These are phyloP conservation scores for Colletotrichum cuscutae DNA, from an alignment of 2,329 filamentous ascomycete genomes.

Conservation along the genomic window DNA sequence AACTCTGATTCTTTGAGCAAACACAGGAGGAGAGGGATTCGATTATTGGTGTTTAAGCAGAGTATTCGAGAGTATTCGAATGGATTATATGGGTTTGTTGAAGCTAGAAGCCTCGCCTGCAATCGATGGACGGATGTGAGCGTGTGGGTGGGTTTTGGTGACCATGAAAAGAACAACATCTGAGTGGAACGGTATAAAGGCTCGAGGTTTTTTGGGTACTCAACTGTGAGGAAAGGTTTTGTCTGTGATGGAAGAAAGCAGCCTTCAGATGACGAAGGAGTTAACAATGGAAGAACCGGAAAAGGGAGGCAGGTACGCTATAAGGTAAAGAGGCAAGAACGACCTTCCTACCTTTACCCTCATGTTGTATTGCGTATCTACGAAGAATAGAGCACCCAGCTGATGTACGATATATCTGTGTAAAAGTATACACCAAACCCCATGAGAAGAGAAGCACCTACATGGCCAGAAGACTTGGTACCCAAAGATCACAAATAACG, in stretches of 20 bases:
- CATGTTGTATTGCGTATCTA: background rate
- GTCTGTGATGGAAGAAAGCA: background rate
- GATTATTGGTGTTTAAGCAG: background rate
- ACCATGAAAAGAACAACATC: background rate
- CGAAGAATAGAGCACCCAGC: background rate
- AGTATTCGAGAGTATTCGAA: no score
- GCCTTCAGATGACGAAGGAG: background rate
- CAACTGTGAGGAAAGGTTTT: background rate
- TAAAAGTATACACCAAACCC: no score
- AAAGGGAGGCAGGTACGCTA: background rate
- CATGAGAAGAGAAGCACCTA: background rate
- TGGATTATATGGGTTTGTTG: background rate
- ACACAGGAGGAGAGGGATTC: background rate
- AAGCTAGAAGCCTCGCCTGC: background rate
- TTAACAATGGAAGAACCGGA: background rate
- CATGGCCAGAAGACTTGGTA: no score
- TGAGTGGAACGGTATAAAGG: background rate
- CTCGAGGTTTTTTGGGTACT: background rate
- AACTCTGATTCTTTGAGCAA: background rate
- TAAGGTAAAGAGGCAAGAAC: background rate
- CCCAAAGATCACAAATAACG: background rate
- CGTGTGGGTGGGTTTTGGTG: background rate
- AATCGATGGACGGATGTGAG: background rate
- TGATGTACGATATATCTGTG: no score
- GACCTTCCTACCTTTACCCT: background rate